Evolutionary conservation across 2,329 filamentous ascomycete species (phyloP).

Genomic region (Akanthomyces muscarius): DNA sequence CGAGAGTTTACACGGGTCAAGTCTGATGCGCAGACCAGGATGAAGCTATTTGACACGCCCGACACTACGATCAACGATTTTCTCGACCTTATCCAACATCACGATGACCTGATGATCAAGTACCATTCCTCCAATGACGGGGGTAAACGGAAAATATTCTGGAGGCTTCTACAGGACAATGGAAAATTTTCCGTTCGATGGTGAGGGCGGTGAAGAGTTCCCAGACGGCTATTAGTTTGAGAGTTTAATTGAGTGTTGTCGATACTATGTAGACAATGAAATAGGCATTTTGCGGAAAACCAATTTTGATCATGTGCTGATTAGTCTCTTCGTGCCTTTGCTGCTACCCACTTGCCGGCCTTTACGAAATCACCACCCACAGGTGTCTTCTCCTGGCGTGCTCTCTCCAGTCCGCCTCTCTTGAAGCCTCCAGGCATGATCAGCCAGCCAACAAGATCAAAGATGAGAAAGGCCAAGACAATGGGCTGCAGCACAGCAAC

Average conservation of each 20-base stretch:
- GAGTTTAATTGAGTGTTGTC: neutral
- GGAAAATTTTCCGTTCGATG: neutral
- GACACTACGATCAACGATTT: neutral
- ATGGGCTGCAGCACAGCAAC: conserved; percentile 56
- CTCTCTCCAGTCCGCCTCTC: conserved; percentile 39
- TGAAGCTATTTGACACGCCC: neutral
- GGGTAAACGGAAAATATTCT: neutral
- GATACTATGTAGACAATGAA: neutral
- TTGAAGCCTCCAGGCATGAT: conserved; percentile 38
- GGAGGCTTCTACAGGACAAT: neutral
- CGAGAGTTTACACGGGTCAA: neutral
- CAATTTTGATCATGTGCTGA: neutral
- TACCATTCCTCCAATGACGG: neutral
- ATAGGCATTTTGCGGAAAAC: neutral
- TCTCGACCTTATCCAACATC: neutral
- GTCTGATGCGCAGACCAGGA: neutral
- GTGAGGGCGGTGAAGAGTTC: neutral
- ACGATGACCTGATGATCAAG: neutral
- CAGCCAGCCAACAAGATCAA: conserved; percentile 44
- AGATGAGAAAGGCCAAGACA: conserved; percentile 44
- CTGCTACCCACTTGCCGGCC: conserved; percentile 20
- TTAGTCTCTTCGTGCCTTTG: conserved; percentile 15
- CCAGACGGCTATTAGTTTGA: neutral
- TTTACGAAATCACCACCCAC: conserved; percentile 32
- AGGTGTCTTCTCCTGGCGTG: conserved; percentile 33